Evolutionary conservation across 805 yeast genomes (phyloP).

Genomic region (Wickerhamomyces bovis): DNA sequence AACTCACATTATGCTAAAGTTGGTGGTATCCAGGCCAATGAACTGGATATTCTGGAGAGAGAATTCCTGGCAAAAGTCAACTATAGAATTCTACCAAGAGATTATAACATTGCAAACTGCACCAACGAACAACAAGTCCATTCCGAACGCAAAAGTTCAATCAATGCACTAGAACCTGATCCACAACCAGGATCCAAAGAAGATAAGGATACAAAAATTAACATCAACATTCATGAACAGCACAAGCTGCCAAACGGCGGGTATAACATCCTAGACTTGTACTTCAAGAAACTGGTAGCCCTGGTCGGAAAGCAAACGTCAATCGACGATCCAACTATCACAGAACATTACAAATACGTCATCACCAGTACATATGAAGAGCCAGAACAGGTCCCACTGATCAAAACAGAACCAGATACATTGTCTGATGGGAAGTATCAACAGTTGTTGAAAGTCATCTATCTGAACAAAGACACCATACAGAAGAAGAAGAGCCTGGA

Average conservation of each 20-base stretch:
- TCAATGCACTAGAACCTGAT: slow-evolving; percentile 12
- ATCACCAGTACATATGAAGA: slow-evolving; percentile 1
- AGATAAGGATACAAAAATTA: no score
- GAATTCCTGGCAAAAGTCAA: slow-evolving; percentile 79
- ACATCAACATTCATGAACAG: slow-evolving; percentile 5
- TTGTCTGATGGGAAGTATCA: slow-evolving; percentile 15
- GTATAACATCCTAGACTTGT: slow-evolving; percentile 39
- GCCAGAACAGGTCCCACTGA: slow-evolving; percentile 2
- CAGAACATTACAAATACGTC: slow-evolving; percentile 6
- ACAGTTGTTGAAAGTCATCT: not conserved
- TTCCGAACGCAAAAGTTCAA: slow-evolving; percentile 15
- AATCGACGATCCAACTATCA: slow-evolving; percentile 8
- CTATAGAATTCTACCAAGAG: slow-evolving; percentile 66
- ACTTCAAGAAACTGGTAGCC: slow-evolving; percentile 43
- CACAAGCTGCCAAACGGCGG: slow-evolving; percentile 23
- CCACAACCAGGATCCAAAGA: slow-evolving; percentile 6
- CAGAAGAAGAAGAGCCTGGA: not conserved
- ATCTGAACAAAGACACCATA: not conserved
- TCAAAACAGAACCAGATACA: slow-evolving; percentile 26
- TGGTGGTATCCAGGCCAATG: slow-evolving; percentile 84
- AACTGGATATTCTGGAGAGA: slow-evolving; percentile 78
- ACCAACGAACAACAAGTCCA: slow-evolving; percentile 24
- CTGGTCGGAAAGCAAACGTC: slow-evolving; percentile 36
- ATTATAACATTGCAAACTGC: slow-evolving; percentile 32
- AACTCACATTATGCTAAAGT: slow-evolving; percentile 92